Percentiles rank a stretch among this genome's conserved stretches.
Conservation (phyloP, 2,329 filamentous ascomycete genomes). For the Tolypocladium pustulatum region DNA sequence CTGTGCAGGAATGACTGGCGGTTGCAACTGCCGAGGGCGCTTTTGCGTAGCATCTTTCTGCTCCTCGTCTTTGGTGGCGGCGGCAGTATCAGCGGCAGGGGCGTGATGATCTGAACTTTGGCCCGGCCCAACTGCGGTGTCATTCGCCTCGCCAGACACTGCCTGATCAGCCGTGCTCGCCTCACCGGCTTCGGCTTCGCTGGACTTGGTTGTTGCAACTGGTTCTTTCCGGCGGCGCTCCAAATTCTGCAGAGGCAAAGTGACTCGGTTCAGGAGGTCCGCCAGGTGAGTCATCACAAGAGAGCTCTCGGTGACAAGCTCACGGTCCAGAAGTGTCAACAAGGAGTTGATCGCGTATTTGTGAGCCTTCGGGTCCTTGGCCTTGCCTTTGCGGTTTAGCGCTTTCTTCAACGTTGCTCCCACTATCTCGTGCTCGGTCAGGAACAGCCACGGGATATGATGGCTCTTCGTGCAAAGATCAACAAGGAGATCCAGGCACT, state of each 20-base stretch:
- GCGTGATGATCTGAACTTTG: conserved; percentile 12
- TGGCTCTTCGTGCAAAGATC: conserved; percentile 77
- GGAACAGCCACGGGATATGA: conserved; percentile 82
- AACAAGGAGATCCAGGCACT: conserved; percentile 78
- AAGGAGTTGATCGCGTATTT: conserved; percentile 91
- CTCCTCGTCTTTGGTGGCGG: conserved; percentile 17
- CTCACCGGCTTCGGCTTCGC: conserved; percentile 26
- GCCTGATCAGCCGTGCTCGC: conserved; percentile 12
- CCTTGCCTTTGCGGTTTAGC: conserved; percentile 74
- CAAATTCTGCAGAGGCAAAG: conserved; percentile 69
- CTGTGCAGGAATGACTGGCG: conserved; percentile 76
- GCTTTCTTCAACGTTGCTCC: conserved; percentile 66
- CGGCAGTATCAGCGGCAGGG: conserved; percentile 11
- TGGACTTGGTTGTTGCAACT: conserved; percentile 39
- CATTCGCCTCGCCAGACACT: conserved; percentile 6
- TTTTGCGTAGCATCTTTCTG: conserved; percentile 32
- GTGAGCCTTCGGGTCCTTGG: conserved; percentile 70
- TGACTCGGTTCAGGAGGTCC: conserved; percentile 77
- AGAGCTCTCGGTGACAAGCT: conserved; percentile 94
- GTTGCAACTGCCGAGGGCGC: conserved; percentile 53
- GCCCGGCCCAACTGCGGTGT: conserved; percentile 14
- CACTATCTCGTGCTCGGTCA: conserved; percentile 80
- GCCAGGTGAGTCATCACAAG: conserved; percentile 91
- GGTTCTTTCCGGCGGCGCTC: conserved; percentile 75
- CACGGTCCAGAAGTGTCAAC: conserved; percentile 79